Conservation (phyloP, 495 filamentous ascomycete species). For the Hapsidospora chrysogenum region DNA sequence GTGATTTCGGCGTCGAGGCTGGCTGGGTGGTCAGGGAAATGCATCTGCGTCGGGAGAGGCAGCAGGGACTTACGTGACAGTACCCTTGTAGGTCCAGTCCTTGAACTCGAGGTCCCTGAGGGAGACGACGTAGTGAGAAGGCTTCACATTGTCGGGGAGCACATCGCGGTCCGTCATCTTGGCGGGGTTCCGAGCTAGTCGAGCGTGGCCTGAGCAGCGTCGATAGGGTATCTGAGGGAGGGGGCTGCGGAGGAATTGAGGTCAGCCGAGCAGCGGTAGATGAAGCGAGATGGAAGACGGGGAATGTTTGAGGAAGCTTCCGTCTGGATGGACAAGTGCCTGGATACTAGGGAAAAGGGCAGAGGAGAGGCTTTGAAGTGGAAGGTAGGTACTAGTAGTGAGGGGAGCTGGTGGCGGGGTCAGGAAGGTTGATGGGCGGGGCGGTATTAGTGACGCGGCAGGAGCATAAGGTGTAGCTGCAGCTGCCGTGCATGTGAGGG, state of each 20-base stretch:
- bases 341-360: too few relatives aligned
- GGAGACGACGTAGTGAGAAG: constrained; percentile 69
- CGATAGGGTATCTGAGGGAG: constrained; percentile 1
- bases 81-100: constrained; percentile 71
- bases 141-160: constrained; percentile 51
- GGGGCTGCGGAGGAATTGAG: background rate
- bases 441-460: too few relatives aligned
- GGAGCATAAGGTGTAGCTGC: too few relatives aligned
- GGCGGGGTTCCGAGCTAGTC: constrained; percentile 5
- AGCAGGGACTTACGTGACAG: constrained; percentile 39
- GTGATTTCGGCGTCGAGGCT: constrained; percentile 39
- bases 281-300: background rate
- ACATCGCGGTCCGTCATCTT: constrained; percentile 36
- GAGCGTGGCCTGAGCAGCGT: constrained; percentile 1
- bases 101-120: constrained; percentile 63
- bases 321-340: too few relatives aligned
- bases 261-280: background rate
- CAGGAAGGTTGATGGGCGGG: too few relatives aligned
- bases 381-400: too few relatives aligned
- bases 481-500: too few relatives aligned
- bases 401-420: too few relatives aligned
- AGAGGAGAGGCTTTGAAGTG: too few relatives aligned
- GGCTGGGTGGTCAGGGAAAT: constrained; percentile 1
- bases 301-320: too few relatives aligned
- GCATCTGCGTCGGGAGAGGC: constrained; percentile 4